Evolutionary conservation across 768 basidiomycete species (phyloP).

Genomic region (Paxillus involutus): DNA sequence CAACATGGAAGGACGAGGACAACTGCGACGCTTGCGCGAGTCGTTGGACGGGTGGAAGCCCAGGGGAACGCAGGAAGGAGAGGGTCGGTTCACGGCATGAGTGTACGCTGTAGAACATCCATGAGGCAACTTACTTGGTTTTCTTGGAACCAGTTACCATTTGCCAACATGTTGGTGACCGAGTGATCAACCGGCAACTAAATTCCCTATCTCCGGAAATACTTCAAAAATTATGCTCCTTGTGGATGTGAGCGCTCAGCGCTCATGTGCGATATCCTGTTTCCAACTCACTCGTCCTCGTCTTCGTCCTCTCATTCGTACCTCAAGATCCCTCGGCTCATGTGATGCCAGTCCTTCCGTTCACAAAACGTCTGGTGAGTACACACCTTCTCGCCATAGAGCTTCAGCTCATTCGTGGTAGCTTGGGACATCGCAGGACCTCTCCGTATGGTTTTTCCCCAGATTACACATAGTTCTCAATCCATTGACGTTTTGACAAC

Average conservation of each 20-base stretch:
- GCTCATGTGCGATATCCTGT: slow-evolving; percentile 12
- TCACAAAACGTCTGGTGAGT: slow-evolving; percentile 14
- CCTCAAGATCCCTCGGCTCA: slow-evolving; percentile 1
- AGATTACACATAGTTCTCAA: background rate
- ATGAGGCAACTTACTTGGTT: no score
- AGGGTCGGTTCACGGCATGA: background rate
- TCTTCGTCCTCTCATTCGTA: background rate
- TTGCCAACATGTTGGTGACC: slow-evolving; percentile 9
- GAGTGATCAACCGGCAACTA: slow-evolving; percentile 14
- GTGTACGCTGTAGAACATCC: background rate
- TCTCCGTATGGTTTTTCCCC: slow-evolving; percentile 17
- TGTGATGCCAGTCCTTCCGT: slow-evolving; percentile 20
- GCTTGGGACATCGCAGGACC: slow-evolving; percentile 7
- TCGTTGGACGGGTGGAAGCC: no score
- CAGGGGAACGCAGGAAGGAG: no score
- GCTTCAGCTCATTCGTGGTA: background rate
- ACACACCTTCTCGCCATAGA: background rate
- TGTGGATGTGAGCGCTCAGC: slow-evolving; percentile 9
- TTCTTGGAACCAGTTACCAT: background rate
- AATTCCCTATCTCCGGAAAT: background rate
- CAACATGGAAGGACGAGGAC: no score
- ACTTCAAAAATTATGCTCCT: slow-evolving; percentile 12
- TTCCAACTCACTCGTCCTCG: background rate
- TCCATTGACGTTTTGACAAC: background rate
- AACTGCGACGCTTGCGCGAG: no score